A percentile compares a stretch with the other conserved stretches of the same genome.
phyloP scores from a whole-genome alignment of 805 yeast species.

The Candida lessepsii region DNA sequence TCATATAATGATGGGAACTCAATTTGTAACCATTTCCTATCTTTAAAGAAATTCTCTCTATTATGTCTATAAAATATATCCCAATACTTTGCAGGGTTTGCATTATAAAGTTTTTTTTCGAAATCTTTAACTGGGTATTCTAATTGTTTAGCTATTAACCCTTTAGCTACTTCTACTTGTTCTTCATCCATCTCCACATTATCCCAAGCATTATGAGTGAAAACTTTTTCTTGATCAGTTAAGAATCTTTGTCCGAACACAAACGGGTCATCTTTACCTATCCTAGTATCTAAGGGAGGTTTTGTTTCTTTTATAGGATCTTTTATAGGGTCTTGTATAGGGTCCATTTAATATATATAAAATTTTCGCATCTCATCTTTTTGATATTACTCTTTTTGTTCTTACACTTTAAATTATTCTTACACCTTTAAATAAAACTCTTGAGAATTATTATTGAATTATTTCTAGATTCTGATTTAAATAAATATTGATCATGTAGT shows the following conservation, averaged over 20 bases:
- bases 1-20: constrained; percentile 87
- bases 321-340: no score
- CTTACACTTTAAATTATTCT: no score
- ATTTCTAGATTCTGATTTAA: no score
- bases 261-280: constrained; percentile 87
- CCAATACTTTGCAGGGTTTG: constrained; percentile 93
- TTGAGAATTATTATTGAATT: no score
- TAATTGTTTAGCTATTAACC: constrained; percentile 69
- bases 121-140: constrained; percentile 85
- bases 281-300: constrained; percentile 30
- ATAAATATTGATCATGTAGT: no score
- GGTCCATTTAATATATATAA: no score
- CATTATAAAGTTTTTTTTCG: constrained; percentile 74
- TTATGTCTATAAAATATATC: constrained; percentile 89
- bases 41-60: constrained; percentile 91
- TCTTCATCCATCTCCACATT: constrained; percentile 98
- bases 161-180: constrained; percentile 72
- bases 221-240: constrained; percentile 73
- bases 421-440: no score
- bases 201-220: constrained; percentile 94
- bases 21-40: constrained; percentile 91
- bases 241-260: constrained; percentile 86
- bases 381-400: no score
- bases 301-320: constrained; percentile 7
- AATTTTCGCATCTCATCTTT: constrained; percentile 10